Evolutionary conservation across 768 basidiomycete species (phyloP).

Genomic region (Holtermannia corniformis): DNA sequence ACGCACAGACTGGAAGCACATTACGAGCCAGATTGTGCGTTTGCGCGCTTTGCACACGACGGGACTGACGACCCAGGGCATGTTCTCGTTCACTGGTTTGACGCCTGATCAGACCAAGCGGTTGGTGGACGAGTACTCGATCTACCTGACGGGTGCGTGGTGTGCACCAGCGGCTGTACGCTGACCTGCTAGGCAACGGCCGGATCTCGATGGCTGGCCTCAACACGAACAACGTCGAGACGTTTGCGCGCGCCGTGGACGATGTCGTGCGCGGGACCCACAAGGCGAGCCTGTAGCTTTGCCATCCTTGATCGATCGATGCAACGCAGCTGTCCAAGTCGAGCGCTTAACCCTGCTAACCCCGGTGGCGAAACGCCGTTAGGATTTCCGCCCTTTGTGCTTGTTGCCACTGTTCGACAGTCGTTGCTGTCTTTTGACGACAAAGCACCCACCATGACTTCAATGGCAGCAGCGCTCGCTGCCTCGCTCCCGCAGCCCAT

Average conservation of each 20-base stretch:
- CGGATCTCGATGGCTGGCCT: not conserved
- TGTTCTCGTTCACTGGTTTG: conserved; percentile 65
- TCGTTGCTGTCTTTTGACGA: no score
- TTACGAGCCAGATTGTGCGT: conserved; percentile 63
- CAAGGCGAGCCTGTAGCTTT: not conserved
- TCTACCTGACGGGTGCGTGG: conserved; percentile 11
- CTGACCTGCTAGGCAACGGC: no score
- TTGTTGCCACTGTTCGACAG: not conserved
- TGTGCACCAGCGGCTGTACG: no score
- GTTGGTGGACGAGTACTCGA: conserved; percentile 7
- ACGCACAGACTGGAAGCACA: conserved; percentile 70
- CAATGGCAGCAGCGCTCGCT: conserved; percentile 88
- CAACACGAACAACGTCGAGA: not conserved
- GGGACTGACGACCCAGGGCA: conserved; percentile 47
- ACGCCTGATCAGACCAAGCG: conserved; percentile 12
- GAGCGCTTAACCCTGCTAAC: not conserved
- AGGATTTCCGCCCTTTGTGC: not conserved
- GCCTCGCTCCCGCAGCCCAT: conserved; percentile 48
- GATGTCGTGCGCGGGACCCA: not conserved
- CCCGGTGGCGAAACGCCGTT: not conserved
- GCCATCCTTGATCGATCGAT: not conserved
- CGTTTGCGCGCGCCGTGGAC: not conserved
- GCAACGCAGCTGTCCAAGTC: not conserved
- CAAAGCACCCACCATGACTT: conserved; percentile 45
- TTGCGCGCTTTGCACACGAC: not conserved